Evolutionary conservation across 192 early-diverging fungal species (phyloP).

Genomic region (Coemansia sp.): DNA sequence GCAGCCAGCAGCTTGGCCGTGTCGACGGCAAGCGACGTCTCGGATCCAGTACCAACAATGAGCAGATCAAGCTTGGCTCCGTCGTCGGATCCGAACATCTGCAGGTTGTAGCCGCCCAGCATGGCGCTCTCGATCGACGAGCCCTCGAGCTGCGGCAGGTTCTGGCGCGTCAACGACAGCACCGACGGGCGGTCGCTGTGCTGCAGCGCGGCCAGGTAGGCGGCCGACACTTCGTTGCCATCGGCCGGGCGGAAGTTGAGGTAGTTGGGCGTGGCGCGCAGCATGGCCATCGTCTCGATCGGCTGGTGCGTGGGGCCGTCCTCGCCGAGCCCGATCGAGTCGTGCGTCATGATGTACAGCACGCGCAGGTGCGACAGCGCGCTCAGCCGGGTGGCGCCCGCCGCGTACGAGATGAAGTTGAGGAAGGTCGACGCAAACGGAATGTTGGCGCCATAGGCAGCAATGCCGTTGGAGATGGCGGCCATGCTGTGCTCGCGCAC

Average conservation of each 20-base stretch:
- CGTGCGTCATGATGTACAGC: conserved; percentile 98
- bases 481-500: conserved; percentile 99
- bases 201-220: conserved; percentile 82
- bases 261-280: conserved; percentile 91
- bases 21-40: conserved; percentile 86
- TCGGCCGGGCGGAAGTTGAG: conserved; percentile 90
- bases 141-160: conserved; percentile 88
- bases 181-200: conserved; percentile 74
- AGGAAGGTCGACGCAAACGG: conserved; percentile 92
- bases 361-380: conserved; percentile 89
- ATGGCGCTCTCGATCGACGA: conserved; percentile 79
- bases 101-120: conserved; percentile 86
- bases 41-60: conserved; percentile 89
- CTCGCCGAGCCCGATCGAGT: conserved; percentile 98
- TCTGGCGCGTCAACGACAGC: conserved; percentile 90
- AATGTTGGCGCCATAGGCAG: conserved; percentile 83
- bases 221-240: conserved; percentile 91
- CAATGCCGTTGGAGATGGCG: conserved; percentile 88
- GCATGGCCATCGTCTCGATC: conserved; percentile 88
- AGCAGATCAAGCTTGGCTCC: conserved; percentile 67
- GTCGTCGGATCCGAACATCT: conserved; percentile 56
- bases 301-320: conserved; percentile 99
- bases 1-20: conserved; percentile 75
- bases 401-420: conserved; percentile 85
- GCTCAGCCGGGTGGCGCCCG: conserved; percentile 85